phyloP scores from a whole-genome alignment of 2,329 filamentous ascomycete genomes.

The Nigrospora osmanthi region DNA sequence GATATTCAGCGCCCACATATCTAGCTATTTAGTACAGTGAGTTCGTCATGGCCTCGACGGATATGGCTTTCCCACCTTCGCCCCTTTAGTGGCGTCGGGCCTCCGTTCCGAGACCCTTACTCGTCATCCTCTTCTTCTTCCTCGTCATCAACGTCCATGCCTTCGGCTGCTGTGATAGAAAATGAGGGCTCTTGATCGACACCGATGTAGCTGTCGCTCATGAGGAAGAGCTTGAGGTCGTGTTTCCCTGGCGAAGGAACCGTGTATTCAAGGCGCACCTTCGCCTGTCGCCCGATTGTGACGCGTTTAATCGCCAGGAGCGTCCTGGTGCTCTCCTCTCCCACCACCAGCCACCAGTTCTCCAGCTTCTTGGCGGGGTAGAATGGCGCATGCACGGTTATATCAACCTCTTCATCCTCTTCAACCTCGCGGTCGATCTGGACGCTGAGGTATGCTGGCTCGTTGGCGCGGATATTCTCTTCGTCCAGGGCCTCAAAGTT shows the following conservation, averaged over 20 bases:
- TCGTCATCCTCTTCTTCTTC: conserved; percentile 59
- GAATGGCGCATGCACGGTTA: conserved; percentile 88
- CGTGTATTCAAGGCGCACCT: conserved; percentile 78
- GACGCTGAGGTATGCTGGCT: conserved; percentile 75
- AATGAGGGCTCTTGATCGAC: conserved; percentile 95
- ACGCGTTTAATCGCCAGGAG: conserved; percentile 91
- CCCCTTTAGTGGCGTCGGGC: conserved; percentile 1
- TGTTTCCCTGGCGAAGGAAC: conserved; percentile 79
- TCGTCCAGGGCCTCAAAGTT: conserved; percentile 80
- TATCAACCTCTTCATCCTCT: conserved; percentile 65
- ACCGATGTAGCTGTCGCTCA: conserved; percentile 95
- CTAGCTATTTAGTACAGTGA: conserved; percentile 24
- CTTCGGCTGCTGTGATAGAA: conserved; percentile 76
- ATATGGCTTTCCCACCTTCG: conserved; percentile 1
- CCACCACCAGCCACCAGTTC: conserved; percentile 97
- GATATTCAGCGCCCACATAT: not conserved
- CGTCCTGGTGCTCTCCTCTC: conserved; percentile 81
- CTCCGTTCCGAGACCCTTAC: conserved; percentile 5
- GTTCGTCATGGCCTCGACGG: conserved; percentile 14
- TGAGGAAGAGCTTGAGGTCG: conserved; percentile 83
- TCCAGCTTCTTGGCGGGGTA: conserved; percentile 89
- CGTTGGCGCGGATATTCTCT: conserved; percentile 71
- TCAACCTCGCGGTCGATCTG: conserved; percentile 77
- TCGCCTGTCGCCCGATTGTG: conserved; percentile 71
- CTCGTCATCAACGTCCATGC: conserved; percentile 89